A percentile compares a stretch with the other conserved stretches of the same genome.
Evolutionary conservation across 768 basidiomycete species (phyloP).

Genomic region (Naganishia antarctica): DNA sequence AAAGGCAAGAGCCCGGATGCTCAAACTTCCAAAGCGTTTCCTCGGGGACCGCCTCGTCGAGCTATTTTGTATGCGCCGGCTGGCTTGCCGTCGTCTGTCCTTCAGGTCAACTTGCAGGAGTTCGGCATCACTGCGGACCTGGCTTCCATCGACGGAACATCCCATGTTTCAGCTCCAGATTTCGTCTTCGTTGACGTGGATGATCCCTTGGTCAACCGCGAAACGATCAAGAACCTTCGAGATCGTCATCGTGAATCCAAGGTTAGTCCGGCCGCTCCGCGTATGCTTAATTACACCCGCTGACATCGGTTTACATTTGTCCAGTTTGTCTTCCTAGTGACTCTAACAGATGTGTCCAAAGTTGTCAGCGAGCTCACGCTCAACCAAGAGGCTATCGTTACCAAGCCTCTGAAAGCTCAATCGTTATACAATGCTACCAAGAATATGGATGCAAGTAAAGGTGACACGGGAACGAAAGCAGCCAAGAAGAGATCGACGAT

Average conservation of each 20-base stretch:
- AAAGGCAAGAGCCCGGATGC: not conserved
- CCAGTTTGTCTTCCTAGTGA: constrained; percentile 35
- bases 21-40: not conserved
- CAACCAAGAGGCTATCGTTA: constrained; percentile 34
- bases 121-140: not conserved
- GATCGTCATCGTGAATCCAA: not conserved
- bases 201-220: not conserved
- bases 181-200: constrained; percentile 5
- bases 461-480: not conserved
- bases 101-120: constrained; percentile 2
- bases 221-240: not conserved
- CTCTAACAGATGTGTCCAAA: constrained; percentile 31
- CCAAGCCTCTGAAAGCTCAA: constrained; percentile 39
- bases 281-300: not conserved
- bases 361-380: constrained; percentile 30
- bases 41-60: not conserved
- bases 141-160: not conserved
- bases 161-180: not conserved
- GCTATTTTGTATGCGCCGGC: not conserved
- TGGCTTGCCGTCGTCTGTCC: not conserved
- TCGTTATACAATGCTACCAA: constrained; percentile 30
- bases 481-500: constrained; percentile 3
- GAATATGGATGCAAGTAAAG: constrained; percentile 20
- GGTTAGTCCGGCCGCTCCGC: not conserved
- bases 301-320: not conserved